Conservation (phyloP, 2,329 filamentous ascomycete genomes). For the Epichloe festucae region DNA sequence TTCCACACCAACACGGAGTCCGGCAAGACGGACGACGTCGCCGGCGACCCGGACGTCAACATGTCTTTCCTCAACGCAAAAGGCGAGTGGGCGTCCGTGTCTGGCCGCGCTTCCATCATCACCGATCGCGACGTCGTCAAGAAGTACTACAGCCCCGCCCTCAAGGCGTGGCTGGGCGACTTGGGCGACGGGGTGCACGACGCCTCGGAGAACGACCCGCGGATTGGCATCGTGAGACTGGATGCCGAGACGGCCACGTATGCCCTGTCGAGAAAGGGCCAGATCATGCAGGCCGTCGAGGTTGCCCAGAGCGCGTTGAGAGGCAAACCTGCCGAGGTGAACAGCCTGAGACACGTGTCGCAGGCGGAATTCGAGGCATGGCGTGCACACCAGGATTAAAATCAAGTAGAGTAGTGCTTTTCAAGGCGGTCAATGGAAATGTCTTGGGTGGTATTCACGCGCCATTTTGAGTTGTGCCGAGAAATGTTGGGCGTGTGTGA, state of each 20-base stretch:
- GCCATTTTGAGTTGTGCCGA: background rate
- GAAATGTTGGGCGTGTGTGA: too few relatives aligned
- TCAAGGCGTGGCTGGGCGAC: slow-evolving; percentile 82
- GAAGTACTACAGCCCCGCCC: slow-evolving; percentile 59
- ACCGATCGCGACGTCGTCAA: slow-evolving; percentile 55
- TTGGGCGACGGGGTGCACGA: slow-evolving; percentile 74
- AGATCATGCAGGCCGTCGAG: slow-evolving; percentile 53
- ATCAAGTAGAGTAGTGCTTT: background rate
- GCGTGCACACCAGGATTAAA: slow-evolving; percentile 12
- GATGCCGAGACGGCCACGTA: slow-evolving; percentile 63
- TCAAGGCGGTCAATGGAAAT: background rate
- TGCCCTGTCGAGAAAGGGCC: slow-evolving; percentile 47
- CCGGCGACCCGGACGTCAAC: slow-evolving; percentile 61
- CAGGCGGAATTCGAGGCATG: slow-evolving; percentile 53
- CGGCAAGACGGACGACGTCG: slow-evolving; percentile 73
- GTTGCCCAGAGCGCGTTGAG: slow-evolving; percentile 63
- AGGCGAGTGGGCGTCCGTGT: slow-evolving; percentile 78
- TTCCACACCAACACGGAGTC: slow-evolving; percentile 90
- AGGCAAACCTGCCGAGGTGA: slow-evolving; percentile 58
- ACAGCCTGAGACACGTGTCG: slow-evolving; percentile 62
- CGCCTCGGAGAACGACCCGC: slow-evolving; percentile 66
- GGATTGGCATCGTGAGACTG: slow-evolving; percentile 70
- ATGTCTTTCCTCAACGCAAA: slow-evolving; percentile 63
- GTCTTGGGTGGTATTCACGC: background rate
- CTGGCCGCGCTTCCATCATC: slow-evolving; percentile 57